A percentile compares a stretch with the other conserved stretches of the same genome.
These are phyloP conservation scores for Craterostigma plantagineum DNA, from an alignment of 257 asterid species.

Conservation along the genomic window DNA sequence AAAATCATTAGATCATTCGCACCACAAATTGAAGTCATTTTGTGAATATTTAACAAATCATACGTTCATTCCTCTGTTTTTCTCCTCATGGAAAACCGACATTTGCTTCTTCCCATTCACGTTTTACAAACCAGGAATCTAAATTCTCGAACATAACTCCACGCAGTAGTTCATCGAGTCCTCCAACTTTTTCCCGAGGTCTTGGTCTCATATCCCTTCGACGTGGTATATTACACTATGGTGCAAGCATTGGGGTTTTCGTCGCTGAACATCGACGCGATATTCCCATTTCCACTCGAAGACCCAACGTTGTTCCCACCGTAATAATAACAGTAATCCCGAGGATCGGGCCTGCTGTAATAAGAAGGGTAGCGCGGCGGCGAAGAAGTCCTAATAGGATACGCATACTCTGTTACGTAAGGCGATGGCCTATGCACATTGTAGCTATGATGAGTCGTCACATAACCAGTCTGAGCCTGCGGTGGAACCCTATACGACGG, in stretches of 20 bases:
- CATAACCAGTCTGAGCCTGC: conserved; percentile 14
- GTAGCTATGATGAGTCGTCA: conserved; percentile 34
- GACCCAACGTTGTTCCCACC: conserved; percentile 26
- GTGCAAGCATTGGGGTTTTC: conserved; percentile 61
- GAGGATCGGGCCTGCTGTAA: conserved; percentile 9
- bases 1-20: too few relatives aligned
- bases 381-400: conserved; percentile 3
- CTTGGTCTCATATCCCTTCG: not conserved
- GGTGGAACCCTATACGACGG: not conserved
- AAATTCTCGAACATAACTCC: too few relatives aligned
- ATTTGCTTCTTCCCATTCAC: too few relatives aligned
- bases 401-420: conserved; percentile 34
- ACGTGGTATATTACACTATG: conserved; percentile 16
- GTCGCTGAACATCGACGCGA: conserved; percentile 48
- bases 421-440: conserved; percentile 40
- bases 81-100: too few relatives aligned
- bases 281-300: conserved; percentile 22
- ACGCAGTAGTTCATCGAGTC: too few relatives aligned
- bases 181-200: too few relatives aligned
- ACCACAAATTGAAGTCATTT: too few relatives aligned
- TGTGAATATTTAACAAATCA: too few relatives aligned
- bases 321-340: conserved; percentile 5
- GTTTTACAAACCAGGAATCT: too few relatives aligned
- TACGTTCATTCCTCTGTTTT: too few relatives aligned
- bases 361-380: conserved; percentile 14